A percentile compares a stretch with the other conserved stretches of the same genome.
phyloP scores from a whole-genome alignment of 2,329 filamentous ascomycete species.

The Madurella mycetomatis region DNA sequence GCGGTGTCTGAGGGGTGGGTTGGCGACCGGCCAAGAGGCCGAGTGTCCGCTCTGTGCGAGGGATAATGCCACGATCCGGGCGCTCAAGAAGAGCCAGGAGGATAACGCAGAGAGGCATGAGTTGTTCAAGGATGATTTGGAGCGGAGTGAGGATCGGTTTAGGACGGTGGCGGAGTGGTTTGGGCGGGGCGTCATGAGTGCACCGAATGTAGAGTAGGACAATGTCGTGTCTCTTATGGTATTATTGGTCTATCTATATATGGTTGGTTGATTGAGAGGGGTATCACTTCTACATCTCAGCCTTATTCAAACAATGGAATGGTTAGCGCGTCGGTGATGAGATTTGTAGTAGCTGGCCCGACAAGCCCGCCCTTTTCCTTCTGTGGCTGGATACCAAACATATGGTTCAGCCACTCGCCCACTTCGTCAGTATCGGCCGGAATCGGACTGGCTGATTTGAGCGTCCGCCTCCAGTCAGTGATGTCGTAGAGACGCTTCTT shows the following conservation, averaged over 20 bases:
- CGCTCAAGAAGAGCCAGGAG: slow-evolving; percentile 79
- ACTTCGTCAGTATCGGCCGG: slow-evolving; percentile 12
- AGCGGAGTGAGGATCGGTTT: slow-evolving; percentile 75
- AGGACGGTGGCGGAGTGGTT: slow-evolving; percentile 94
- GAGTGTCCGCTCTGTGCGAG: slow-evolving; percentile 85
- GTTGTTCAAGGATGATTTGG: slow-evolving; percentile 77
- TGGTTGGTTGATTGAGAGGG: neutral
- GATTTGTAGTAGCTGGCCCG: neutral
- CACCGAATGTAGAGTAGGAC: slow-evolving; percentile 32
- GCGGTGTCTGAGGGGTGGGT: slow-evolving; percentile 62
- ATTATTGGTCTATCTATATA: neutral
- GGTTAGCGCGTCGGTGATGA: neutral
- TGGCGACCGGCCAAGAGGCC: slow-evolving; percentile 30
- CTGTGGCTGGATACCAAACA: slow-evolving; percentile 25
- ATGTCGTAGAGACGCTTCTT: slow-evolving; percentile 27
- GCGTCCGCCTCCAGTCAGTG: slow-evolving; percentile 27
- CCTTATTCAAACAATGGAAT: neutral
- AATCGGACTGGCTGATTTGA: slow-evolving; percentile 18
- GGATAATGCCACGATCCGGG: slow-evolving; percentile 81
- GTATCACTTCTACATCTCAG: slow-evolving; percentile 5
- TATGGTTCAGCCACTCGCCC: slow-evolving; percentile 30
- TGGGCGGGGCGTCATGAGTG: slow-evolving; percentile 83
- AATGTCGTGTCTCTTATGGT: neutral
- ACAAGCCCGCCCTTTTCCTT: neutral
- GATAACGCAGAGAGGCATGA: slow-evolving; percentile 86